Evolutionary conservation across 176 grass and related monocot species (phyloP), one percentile per base, ranked within the genome.

Genomic region (Themeda triandra): DNA sequence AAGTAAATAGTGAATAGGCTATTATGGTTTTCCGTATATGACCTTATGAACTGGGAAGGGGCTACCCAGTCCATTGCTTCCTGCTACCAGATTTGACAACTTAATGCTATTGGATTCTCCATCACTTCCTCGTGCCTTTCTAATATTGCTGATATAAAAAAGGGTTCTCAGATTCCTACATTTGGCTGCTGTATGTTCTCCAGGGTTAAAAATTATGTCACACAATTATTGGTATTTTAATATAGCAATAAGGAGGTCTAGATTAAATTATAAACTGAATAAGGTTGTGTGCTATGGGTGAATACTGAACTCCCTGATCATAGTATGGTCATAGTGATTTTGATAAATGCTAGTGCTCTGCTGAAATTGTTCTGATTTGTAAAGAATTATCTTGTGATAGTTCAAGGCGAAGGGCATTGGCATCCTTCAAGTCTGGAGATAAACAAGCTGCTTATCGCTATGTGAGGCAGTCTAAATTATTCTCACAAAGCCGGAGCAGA

Each of bases 401-500:
- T 59, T 98, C 85, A 66, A 93, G 89, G 45, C 87, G 84, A 90
- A 87, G 64, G 69, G 96, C 91, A 62, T 66, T 95, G 84, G 60
- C 79, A 48, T 92, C 78, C 73, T 94, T 87, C 46, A 94, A 96
- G 81, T 87, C 78, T 4, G 88, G 96, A 63, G 86, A 96, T 24
- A 99, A 93, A 84, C 85, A 86, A 44, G 82, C 74, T 74, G 85
- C 96, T 66, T 89, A 75, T 75, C 87, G 86, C 75, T 83, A 92
- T 25, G 81, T 91, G 82, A 81, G 78, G 66, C 87, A 88, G 82
- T 92, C 89, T 48, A 98, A 91, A 63, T 58, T 95, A 80, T 76
- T 99, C 11, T 88, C 86, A 63, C 83, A 94, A 91, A 95, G 80
- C 78, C 89, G 88, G 86, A 80, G 69, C 59, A 92, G 82, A 83